Evolutionary conservation across 192 early-diverging fungal species (phyloP).

Genomic region (Allomyces macrogynus): DNA sequence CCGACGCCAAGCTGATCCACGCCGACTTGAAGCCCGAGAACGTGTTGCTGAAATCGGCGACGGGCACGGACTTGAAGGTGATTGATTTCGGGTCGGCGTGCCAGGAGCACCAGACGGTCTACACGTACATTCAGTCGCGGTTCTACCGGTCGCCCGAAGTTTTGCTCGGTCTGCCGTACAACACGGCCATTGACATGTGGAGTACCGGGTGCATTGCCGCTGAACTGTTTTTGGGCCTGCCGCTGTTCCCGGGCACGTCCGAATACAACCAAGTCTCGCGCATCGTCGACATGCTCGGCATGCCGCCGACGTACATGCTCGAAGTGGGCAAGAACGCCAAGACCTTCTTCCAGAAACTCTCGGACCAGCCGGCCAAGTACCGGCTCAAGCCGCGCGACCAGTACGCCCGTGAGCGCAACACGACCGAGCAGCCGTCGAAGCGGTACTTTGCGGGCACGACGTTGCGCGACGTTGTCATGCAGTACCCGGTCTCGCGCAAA

Average conservation of each 20-base stretch:
- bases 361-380: conserved; percentile 22
- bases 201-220: conserved; percentile 92
- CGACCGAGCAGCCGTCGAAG: conserved; percentile 73
- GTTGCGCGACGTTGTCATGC: conserved; percentile 65
- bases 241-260: conserved; percentile 84
- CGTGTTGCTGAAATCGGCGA: conserved; percentile 68
- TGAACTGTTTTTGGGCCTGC: conserved; percentile 81
- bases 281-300: conserved; percentile 78
- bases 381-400: conserved; percentile 57
- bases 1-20: conserved; percentile 79
- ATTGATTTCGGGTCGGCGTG: conserved; percentile 99
- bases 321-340: conserved; percentile 76
- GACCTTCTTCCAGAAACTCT: conserved; percentile 52
- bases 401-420: conserved; percentile 58
- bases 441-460: conserved; percentile 75
- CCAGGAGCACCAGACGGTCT: conserved; percentile 80
- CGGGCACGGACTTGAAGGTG: conserved; percentile 44
- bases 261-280: conserved; percentile 90
- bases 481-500: conserved; percentile 58
- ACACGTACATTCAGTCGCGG: conserved; percentile 95
- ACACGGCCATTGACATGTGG: conserved; percentile 94
- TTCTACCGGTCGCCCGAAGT: conserved; percentile 96
- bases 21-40: conserved; percentile 99
- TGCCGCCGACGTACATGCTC: conserved; percentile 78
- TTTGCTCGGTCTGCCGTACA: conserved; percentile 81